phyloP scores from a whole-genome alignment of 2,329 filamentous ascomycete species.

The Zymoseptoria ardabiliae region DNA sequence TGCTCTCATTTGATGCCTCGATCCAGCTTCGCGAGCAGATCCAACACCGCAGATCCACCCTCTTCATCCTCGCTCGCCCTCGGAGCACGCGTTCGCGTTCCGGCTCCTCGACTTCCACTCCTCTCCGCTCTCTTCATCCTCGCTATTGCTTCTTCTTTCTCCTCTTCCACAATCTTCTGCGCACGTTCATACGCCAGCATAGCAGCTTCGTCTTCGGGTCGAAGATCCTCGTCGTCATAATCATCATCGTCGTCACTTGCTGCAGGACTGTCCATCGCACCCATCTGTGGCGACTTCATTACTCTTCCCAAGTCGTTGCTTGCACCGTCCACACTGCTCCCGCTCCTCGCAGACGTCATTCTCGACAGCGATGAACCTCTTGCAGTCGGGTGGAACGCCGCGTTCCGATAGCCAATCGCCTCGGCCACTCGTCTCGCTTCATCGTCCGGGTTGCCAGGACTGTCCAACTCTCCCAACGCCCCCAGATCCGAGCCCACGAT shows the following conservation, averaged over 20 bases:
- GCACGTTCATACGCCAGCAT: constrained; percentile 29
- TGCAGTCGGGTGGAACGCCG: not conserved
- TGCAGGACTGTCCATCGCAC: constrained; percentile 23
- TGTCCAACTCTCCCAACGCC: constrained; percentile 24
- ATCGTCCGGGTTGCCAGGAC: constrained; percentile 25
- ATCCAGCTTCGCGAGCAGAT: constrained; percentile 29
- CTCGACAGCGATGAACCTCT: constrained; percentile 24
- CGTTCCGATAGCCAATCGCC: constrained; percentile 28
- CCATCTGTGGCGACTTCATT: constrained; percentile 28
- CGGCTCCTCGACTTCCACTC: constrained; percentile 10
- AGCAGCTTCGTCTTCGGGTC: constrained; percentile 30
- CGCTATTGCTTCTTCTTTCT: constrained; percentile 25
- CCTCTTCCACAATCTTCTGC: constrained; percentile 26
- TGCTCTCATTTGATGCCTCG: constrained; percentile 18
- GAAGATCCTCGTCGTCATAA: constrained; percentile 22
- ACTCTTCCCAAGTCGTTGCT: constrained; percentile 34
- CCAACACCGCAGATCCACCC: constrained; percentile 27
- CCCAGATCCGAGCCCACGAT: constrained; percentile 34
- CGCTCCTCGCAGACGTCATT: constrained; percentile 22
- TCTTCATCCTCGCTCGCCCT: constrained; percentile 17
- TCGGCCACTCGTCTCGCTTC: constrained; percentile 35
- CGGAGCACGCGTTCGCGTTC: constrained; percentile 16
- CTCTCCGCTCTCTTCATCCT: constrained; percentile 19
- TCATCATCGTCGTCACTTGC: constrained; percentile 20
- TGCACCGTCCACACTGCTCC: constrained; percentile 10